Evolutionary conservation across 78 protist genomes (phyloP), one percentile per base, ranked within the genome.

Genomic region (Dictyostelium purpureum): DNA sequence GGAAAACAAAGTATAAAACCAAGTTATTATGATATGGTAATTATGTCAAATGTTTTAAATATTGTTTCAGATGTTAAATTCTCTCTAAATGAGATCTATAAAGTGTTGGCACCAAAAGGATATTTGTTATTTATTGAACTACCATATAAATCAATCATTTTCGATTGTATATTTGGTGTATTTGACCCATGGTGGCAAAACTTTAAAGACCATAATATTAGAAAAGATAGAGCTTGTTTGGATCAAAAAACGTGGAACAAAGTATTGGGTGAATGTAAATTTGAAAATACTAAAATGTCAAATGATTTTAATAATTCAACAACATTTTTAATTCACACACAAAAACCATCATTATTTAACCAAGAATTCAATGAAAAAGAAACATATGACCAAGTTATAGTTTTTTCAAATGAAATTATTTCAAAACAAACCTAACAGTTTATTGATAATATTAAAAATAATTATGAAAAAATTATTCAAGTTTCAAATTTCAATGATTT

Each of bases 131-230:
- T 79, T 31, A 51, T 66, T 7, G 88, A 79, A 19, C 61, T 57
- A 28, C 28, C 77, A 0, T 14, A 33, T 7, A 63, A 66, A 14
- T 24, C 43, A 4, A 35, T 28, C 4, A 38, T 79, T 42, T 56
- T 14, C 35, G 88, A 79, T 51, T 45, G 43, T 79, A 40, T 79
- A 3, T 79, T 79, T 66, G 88, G 88, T 51, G 21, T 56, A 4
- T 79, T 79, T 47, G 38, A 42, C 31, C 77, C 63, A 66, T 79
- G 88, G 88, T 79, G 77, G 77, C 43, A 66, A 21, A n/a, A n/a
- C n/a, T 79, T 49, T 65, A 24, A 65, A 28, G 73, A 65, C 35
- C 26, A 12, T 37, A 45, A 65, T 7, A 31, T 65, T 6, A 65
- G 73, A 65, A 37, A 3, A 0, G 73, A 65, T 35, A 12, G 31